These are phyloP conservation scores for Cicer pinnatifidum DNA, from an alignment of 306 rosid genomes.

Conservation along the genomic window DNA sequence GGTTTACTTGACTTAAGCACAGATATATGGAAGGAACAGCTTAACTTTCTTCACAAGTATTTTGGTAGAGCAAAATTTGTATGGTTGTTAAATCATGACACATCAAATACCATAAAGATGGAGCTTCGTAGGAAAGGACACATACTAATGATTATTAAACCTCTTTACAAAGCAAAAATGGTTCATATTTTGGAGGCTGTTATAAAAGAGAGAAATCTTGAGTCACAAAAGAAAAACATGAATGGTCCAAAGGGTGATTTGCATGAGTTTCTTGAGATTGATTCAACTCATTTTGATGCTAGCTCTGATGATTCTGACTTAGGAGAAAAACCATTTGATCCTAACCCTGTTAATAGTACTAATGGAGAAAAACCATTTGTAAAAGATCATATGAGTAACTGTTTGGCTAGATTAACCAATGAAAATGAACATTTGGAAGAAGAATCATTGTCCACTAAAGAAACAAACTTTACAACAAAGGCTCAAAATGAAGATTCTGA, in stretches of 20 bases:
- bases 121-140: conserved; percentile 89
- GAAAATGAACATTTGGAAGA: conserved; percentile 50
- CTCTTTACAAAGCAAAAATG: conserved; percentile 86
- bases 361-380: conserved; percentile 45
- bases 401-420: conserved; percentile 60
- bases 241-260: conserved; percentile 59
- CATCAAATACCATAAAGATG: conserved; percentile 76
- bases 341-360: conserved; percentile 38
- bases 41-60: conserved; percentile 78
- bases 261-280: conserved; percentile 86
- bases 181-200: conserved; percentile 82
- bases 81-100: conserved; percentile 91
- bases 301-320: conserved; percentile 92
- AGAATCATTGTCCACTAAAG: conserved; percentile 48
- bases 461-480: conserved; percentile 43
- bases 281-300: conserved; percentile 75
- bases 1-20: conserved; percentile 96
- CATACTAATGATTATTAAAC: conserved; percentile 72
- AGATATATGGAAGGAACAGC: conserved; percentile 96
- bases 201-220: conserved; percentile 68
- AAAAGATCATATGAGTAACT: conserved; percentile 39
- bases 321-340: conserved; percentile 48
- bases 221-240: conserved; percentile 58
- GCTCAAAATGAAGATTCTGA: conserved; percentile 48
- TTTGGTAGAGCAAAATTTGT: conserved; percentile 83